Percentiles rank a stretch among this genome's conserved stretches.
These are phyloP conservation scores for Circinella umbellata DNA, from an alignment of 371 early-diverging fungal genomes.

Conservation along the genomic window DNA sequence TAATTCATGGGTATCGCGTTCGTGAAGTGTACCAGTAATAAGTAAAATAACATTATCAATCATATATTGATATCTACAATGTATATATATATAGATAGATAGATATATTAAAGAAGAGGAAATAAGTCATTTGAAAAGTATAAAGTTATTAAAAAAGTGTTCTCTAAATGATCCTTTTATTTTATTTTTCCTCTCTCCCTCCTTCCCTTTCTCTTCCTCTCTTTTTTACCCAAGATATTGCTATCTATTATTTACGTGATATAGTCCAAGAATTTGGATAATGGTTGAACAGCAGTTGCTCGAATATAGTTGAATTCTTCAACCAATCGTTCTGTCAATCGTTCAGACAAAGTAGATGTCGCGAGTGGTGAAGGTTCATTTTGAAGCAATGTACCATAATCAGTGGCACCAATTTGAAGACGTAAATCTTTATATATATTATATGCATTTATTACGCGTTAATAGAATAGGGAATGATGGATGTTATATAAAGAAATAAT, in stretches of 20 bases:
- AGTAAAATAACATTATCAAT: slow-evolving; percentile 98
- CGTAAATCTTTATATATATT: slow-evolving; percentile 37
- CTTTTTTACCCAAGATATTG: neutral
- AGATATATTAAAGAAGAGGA: neutral
- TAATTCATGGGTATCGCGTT: slow-evolving; percentile 96
- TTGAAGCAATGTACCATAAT: slow-evolving; percentile 93
- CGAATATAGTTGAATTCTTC: slow-evolving; percentile 93
- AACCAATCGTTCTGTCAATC: slow-evolving; percentile 88
- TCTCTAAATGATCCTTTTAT: too few species aligned
- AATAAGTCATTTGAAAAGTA: too few species aligned
- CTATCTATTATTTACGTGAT: slow-evolving; percentile 85
- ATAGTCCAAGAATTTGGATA: slow-evolving; percentile 93
- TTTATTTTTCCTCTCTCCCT: neutral
- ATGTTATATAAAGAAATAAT: too few species aligned
- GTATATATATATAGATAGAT: neutral
- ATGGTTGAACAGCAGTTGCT: slow-evolving; percentile 81
- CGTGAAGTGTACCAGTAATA: slow-evolving; percentile 97
- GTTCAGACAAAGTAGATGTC: slow-evolving; percentile 90
- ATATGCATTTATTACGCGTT: too few species aligned
- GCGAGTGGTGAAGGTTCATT: slow-evolving; percentile 96
- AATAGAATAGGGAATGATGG: too few species aligned
- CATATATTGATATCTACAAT: slow-evolving; percentile 94
- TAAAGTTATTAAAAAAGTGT: too few species aligned
- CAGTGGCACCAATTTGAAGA: slow-evolving; percentile 93
- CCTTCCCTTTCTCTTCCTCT: neutral